These are phyloP conservation scores for Inga laurina DNA, from an alignment of 306 rosid species.

Conservation along the genomic window DNA sequence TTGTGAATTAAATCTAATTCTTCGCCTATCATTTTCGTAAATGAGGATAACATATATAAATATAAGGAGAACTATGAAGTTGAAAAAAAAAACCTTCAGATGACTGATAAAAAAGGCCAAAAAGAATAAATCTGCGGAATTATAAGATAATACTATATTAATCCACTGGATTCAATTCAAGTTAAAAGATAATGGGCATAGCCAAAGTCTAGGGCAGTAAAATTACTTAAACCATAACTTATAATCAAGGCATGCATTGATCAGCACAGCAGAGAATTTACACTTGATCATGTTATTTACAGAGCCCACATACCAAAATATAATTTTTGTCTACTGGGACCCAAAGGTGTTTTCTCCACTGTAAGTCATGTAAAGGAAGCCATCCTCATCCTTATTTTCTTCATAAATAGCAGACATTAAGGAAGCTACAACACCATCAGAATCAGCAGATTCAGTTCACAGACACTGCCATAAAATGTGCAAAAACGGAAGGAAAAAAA, in stretches of 20 bases:
- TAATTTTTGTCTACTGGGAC: conserved; percentile 33
- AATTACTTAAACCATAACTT: background rate
- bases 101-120: background rate
- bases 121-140: background rate
- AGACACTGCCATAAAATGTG: background rate
- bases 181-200: background rate
- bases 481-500: background rate
- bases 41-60: background rate
- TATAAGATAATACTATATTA: background rate
- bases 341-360: conserved; percentile 97
- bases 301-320: conserved; percentile 15
- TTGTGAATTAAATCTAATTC: background rate
- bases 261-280: conserved; percentile 40
- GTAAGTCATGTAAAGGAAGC: conserved; percentile 96
- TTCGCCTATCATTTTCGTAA: background rate
- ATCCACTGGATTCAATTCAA: conserved; percentile 13
- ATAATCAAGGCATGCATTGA: conserved; percentile 18
- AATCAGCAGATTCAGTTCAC: conserved; percentile 24
- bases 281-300: conserved; percentile 49
- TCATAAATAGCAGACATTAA: conserved; percentile 83
- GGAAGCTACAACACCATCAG: conserved; percentile 58
- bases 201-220: conserved; percentile 11
- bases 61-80: background rate
- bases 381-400: conserved; percentile 89
- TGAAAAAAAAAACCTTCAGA: background rate